These are phyloP conservation scores for Euphorbia peplus DNA, from an alignment of 345 rosid genomes.

Conservation along the genomic window DNA sequence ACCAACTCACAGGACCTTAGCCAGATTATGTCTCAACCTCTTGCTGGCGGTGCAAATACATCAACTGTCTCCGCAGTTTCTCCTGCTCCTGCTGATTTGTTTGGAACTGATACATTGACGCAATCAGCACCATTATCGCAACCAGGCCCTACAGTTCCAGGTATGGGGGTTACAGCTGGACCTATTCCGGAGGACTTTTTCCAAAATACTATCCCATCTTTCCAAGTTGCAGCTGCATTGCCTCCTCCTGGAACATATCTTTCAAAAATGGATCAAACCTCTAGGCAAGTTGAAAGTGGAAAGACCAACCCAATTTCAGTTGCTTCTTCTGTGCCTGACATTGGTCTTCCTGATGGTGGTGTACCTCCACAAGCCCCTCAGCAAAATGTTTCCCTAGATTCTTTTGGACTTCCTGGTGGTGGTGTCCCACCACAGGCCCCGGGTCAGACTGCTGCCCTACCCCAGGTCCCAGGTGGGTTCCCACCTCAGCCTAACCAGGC, in stretches of 20 bases:
- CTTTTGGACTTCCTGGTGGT: constrained; percentile 79
- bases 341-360: constrained; percentile 79
- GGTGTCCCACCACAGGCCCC: constrained; percentile 75
- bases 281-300: constrained; percentile 42
- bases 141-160: constrained; percentile 42
- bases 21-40: constrained; percentile 48
- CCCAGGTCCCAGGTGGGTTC: constrained; percentile 40
- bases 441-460: constrained; percentile 34
- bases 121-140: constrained; percentile 50
- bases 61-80: constrained; percentile 44
- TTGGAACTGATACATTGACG: constrained; percentile 54
- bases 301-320: constrained; percentile 40
- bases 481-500: constrained; percentile 44
- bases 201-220: constrained; percentile 82
- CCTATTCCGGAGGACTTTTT: constrained; percentile 98
- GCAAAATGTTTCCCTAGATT: constrained; percentile 44
- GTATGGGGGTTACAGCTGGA: constrained; percentile 48
- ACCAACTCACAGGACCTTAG: constrained; percentile 63
- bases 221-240: constrained; percentile 78
- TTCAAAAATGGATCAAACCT: constrained; percentile 61
- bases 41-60: constrained; percentile 31
- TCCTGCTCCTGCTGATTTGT: constrained; percentile 61
- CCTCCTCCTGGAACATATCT: constrained; percentile 89
- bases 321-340: constrained; percentile 40
- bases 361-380: constrained; percentile 59